Conservation (phyloP, 768 basidiomycete species). For the Hygrocybe punicea region DNA sequence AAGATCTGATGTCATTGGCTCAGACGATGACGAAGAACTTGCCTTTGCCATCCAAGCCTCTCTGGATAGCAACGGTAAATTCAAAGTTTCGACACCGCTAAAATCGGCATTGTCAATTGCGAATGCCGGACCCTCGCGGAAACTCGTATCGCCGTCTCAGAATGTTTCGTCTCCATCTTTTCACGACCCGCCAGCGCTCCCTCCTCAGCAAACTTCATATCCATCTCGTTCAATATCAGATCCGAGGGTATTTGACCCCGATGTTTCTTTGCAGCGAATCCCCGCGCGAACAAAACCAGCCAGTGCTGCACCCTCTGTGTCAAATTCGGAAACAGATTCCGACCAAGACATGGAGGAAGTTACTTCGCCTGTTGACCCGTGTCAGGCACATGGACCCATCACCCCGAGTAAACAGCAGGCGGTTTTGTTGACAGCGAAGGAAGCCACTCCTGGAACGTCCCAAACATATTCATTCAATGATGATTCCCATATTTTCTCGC, state of each 20-base stretch:
- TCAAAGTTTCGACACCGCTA: constrained; percentile 53
- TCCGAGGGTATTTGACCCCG: background rate
- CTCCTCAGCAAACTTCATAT: background rate
- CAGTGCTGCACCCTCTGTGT: background rate
- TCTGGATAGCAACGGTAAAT: constrained; percentile 33
- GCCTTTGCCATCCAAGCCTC: constrained; percentile 63
- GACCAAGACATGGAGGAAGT: constrained; percentile 40
- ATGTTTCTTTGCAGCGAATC: background rate
- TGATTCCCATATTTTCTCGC: no score
- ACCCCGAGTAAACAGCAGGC: no score
- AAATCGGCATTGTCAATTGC: constrained; percentile 68
- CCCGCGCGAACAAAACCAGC: background rate
- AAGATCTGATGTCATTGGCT: constrained; percentile 31
- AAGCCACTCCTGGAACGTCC: no score
- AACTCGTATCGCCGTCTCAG: constrained; percentile 4
- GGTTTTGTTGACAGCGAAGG: no score
- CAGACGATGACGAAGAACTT: constrained; percentile 55
- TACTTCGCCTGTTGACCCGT: background rate
- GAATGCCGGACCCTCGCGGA: constrained; percentile 45
- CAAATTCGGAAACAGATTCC: constrained; percentile 11
- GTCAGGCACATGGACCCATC: no score
- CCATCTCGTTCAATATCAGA: background rate
- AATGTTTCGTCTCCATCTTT: background rate
- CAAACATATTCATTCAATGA: no score
- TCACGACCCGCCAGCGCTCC: background rate